These are phyloP conservation scores for Botrytis hyacinthi DNA, from an alignment of 2,329 filamentous ascomycete genomes.

Conservation along the genomic window DNA sequence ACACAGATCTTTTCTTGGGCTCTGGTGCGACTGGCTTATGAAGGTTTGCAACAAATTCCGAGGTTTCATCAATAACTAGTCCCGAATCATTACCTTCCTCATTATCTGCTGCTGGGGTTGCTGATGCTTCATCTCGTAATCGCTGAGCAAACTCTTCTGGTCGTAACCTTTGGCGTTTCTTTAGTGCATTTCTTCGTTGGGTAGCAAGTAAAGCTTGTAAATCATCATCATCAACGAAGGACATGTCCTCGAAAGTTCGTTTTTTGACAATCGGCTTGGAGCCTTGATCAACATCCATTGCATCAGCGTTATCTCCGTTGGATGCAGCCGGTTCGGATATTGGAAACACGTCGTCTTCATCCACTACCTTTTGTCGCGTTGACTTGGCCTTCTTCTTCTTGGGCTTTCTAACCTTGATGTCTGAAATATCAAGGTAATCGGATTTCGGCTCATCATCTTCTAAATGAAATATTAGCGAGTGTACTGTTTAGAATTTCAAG, in stretches of 20 bases:
- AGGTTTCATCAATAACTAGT: constrained; percentile 91
- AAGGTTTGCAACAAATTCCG: constrained; percentile 87
- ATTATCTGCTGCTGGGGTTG: constrained; percentile 57
- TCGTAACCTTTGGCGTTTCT: constrained; percentile 83
- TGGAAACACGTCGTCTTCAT: constrained; percentile 59
- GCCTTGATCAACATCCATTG: constrained; percentile 77
- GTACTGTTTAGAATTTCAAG: constrained; percentile 15
- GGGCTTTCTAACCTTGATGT: constrained; percentile 90
- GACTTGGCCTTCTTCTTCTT: constrained; percentile 87
- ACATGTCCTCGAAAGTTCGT: constrained; percentile 61
- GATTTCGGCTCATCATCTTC: constrained; percentile 66
- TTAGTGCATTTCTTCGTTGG: constrained; percentile 80
- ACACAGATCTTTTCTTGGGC: constrained; percentile 42
- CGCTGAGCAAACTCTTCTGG: constrained; percentile 86
- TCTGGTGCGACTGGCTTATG: constrained; percentile 63
- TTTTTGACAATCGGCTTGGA: constrained; percentile 53
- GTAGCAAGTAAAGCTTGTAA: constrained; percentile 80
- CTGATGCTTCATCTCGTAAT: constrained; percentile 61
- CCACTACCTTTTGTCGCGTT: constrained; percentile 66
- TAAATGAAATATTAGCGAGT: constrained; percentile 39
- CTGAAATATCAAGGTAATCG: constrained; percentile 83
- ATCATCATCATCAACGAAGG: constrained; percentile 87
- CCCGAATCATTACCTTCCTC: constrained; percentile 56
- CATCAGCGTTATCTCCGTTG: constrained; percentile 42
- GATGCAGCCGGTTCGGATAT: constrained; percentile 39